A percentile compares a stretch with the other conserved stretches of the same genome.
Evolutionary conservation across 202 grass and related monocot genomes (phyloP).

Genomic region (Musa balbisiana): DNA sequence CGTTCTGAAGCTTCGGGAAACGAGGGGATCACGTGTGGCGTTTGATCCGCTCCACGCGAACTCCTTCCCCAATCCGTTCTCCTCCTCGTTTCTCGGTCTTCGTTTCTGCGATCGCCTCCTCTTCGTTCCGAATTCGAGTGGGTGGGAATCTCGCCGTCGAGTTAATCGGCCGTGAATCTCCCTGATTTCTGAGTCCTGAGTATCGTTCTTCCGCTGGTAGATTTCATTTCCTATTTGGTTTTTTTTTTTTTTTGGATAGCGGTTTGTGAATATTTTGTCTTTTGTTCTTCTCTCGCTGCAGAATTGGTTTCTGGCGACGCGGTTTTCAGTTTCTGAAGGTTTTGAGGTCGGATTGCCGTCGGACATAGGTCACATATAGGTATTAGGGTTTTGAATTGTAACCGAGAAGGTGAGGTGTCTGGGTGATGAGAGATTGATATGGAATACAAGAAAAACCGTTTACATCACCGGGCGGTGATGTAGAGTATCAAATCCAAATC

Average conservation of each 20-base stretch:
- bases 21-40: constrained; percentile 9
- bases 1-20: not conserved
- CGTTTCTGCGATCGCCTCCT: not conserved
- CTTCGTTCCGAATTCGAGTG: not conserved
- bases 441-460: constrained; percentile 20
- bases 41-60: not conserved
- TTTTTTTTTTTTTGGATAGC: not conserved
- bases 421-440: constrained; percentile 19
- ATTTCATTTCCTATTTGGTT: not conserved
- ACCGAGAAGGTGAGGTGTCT: not conserved
- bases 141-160: not conserved
- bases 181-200: not conserved
- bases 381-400: not conserved
- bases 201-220: not conserved
- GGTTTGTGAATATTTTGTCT: not conserved
- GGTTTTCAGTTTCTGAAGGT: not conserved
- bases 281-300: not conserved
- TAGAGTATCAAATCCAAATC: constrained; percentile 1
- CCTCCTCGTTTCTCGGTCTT: not conserved
- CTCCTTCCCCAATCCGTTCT: not conserved
- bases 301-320: not conserved
- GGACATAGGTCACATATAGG: not conserved
- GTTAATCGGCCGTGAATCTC: not conserved
- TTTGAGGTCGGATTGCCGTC: not conserved
- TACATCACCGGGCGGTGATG: constrained; percentile 25